A percentile compares a stretch with the other conserved stretches of the same genome.
Evolutionary conservation across 106 monocot species (phyloP).

Genomic region (Acorus gramineus): DNA sequence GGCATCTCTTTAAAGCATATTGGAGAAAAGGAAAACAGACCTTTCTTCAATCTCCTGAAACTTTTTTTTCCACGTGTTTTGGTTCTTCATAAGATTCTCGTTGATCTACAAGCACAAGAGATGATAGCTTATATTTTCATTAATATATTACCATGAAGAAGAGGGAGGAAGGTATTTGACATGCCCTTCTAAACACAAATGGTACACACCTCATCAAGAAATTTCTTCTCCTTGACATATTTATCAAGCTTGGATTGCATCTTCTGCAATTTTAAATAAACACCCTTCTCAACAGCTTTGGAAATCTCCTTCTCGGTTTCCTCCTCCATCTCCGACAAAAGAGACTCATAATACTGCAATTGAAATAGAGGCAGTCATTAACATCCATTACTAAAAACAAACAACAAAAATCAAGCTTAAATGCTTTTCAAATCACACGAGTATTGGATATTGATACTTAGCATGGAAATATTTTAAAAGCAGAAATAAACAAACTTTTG

Average conservation of each 20-base stretch:
- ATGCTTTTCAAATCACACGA: no score
- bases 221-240: constrained; percentile 51
- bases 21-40: constrained; percentile 15
- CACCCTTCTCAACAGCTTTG: constrained; percentile 55
- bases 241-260: constrained; percentile 57
- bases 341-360: constrained; percentile 69
- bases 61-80: constrained; percentile 52
- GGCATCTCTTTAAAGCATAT: neutral
- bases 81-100: constrained; percentile 62
- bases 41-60: constrained; percentile 49
- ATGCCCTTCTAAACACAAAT: neutral
- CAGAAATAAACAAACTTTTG: no score
- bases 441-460: no score
- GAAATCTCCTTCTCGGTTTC: constrained; percentile 59
- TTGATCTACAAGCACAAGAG: constrained; percentile 36
- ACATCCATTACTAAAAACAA: no score
- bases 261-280: constrained; percentile 53
- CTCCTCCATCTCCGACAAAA: constrained; percentile 53
- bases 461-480: no score
- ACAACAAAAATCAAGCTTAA: no score
- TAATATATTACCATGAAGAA: no score
- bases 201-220: constrained; percentile 66
- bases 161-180: no score
- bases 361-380: neutral
- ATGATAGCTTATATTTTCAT: neutral